phyloP scores from a whole-genome alignment of 1,284 basidiomycete genomes.

The Fomes fomentarius region DNA sequence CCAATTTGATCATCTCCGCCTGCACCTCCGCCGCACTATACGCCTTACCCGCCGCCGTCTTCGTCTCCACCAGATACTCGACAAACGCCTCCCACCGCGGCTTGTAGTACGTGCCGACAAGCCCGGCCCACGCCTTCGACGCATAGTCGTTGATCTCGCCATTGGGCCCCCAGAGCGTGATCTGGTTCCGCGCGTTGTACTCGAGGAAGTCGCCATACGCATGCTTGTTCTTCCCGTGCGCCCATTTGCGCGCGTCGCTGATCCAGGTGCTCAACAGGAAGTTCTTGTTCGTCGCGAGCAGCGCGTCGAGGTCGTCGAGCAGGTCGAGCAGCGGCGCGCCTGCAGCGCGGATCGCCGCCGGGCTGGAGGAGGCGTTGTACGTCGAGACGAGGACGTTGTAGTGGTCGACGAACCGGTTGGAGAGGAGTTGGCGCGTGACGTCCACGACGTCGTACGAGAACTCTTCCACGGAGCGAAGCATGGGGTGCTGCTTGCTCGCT shows the following conservation, averaged over 20 bases:
- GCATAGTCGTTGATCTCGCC: slow-evolving; percentile 49
- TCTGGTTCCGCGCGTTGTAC: slow-evolving; percentile 47
- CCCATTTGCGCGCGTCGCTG: slow-evolving; percentile 37
- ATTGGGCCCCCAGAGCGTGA: slow-evolving; percentile 49
- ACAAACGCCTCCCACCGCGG: slow-evolving; percentile 42
- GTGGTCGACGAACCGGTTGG: slow-evolving; percentile 41
- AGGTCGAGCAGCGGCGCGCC: slow-evolving; percentile 35
- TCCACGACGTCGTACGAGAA: slow-evolving; percentile 48
- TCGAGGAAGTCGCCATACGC: slow-evolving; percentile 42
- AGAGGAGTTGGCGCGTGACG: slow-evolving; percentile 43
- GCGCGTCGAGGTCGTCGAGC: slow-evolving; percentile 39
- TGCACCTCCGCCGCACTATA: slow-evolving; percentile 35
- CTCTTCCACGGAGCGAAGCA: slow-evolving; percentile 35
- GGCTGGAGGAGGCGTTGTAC: slow-evolving; percentile 32
- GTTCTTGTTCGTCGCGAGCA: slow-evolving; percentile 39
- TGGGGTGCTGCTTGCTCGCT: slow-evolving; percentile 27
- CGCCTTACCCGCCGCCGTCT: slow-evolving; percentile 30
- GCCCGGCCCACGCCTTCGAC: slow-evolving; percentile 48
- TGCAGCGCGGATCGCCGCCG: slow-evolving; percentile 26
- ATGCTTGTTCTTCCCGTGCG: slow-evolving; percentile 27
- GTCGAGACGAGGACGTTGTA: slow-evolving; percentile 36
- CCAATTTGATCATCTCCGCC: slow-evolving; percentile 36
- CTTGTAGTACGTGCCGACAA: slow-evolving; percentile 43
- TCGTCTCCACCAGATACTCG: slow-evolving; percentile 36
- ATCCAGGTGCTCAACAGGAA: slow-evolving; percentile 45